phyloP scores from a whole-genome alignment of 108 stramenopile genomes.

The Cyclotella kingstonii region DNA sequence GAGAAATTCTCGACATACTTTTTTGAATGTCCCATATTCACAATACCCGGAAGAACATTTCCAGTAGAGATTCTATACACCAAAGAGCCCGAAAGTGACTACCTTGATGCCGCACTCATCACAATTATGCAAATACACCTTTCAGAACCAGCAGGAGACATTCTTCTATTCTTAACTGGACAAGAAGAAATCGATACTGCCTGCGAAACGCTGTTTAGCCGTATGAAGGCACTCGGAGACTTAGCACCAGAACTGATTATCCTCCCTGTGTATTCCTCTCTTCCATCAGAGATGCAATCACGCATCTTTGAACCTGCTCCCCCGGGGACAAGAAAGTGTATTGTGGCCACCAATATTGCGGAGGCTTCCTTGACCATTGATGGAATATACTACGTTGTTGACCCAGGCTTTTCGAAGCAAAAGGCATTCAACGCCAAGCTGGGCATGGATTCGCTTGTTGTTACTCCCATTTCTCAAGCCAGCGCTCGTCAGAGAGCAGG shows the following conservation, averaged over 20 bases:
- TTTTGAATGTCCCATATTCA: conserved; percentile 94
- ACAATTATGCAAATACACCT: conserved; percentile 99
- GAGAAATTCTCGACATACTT: conserved; percentile 98
- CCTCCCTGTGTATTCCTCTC: conserved; percentile 95
- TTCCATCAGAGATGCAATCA: conserved; percentile 98
- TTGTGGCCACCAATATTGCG: conserved; percentile 99
- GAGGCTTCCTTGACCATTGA: conserved; percentile 99
- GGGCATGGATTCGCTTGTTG: conserved; percentile 97
- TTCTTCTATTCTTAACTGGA: conserved; percentile 95
- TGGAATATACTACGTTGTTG: conserved; percentile 99
- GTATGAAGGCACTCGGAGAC: conserved; percentile 96
- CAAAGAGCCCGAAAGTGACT: conserved; percentile 96
- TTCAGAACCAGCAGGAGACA: conserved; percentile 95
- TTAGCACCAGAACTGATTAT: conserved; percentile 96
- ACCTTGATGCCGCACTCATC: conserved; percentile 94
- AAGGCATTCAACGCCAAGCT: conserved; percentile 98
- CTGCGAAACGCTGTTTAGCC: conserved; percentile 93
- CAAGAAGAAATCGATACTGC: conserved; percentile 99
- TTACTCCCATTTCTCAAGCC: conserved; percentile 97
- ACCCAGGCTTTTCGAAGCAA: conserved; percentile 98
- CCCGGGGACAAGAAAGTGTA: conserved; percentile 88
- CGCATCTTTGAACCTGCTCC: conserved; percentile 99
- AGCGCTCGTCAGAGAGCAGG: conserved; percentile 92
- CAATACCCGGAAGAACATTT: conserved; percentile 96
- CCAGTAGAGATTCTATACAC: conserved; percentile 97